phyloP scores from a whole-genome alignment of 768 basidiomycete genomes.

The Mrakia frigida region DNA sequence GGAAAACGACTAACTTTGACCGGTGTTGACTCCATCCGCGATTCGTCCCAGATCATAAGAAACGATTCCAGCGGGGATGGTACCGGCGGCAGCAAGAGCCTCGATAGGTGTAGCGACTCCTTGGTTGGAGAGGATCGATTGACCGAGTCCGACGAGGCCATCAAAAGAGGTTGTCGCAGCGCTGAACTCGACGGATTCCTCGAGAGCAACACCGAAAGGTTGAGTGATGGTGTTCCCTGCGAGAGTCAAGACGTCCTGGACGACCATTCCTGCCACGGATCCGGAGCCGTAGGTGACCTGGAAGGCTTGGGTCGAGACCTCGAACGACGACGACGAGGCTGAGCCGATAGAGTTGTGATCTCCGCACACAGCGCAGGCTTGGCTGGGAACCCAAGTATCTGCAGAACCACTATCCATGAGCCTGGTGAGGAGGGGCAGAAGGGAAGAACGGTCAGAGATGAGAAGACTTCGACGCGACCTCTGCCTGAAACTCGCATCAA shows the following conservation, averaged over 20 bases:
- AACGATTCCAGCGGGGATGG: constrained; percentile 61
- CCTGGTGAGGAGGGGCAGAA: not conserved
- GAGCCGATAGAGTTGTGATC: not conserved
- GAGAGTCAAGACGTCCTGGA: constrained; percentile 59
- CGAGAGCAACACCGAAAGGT: constrained; percentile 60
- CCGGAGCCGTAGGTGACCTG: constrained; percentile 4
- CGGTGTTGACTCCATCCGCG: constrained; percentile 56
- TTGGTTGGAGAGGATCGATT: constrained; percentile 65
- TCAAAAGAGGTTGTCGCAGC: constrained; percentile 46
- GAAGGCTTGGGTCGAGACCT: not conserved
- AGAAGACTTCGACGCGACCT: not conserved
- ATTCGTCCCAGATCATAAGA: constrained; percentile 76
- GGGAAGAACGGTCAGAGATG: not conserved
- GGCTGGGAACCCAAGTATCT: not conserved
- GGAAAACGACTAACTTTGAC: not conserved
- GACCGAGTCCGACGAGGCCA: constrained; percentile 68
- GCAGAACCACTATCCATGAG: not conserved
- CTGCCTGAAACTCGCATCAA: not conserved
- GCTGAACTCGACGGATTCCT: constrained; percentile 36
- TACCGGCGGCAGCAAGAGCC: constrained; percentile 55
- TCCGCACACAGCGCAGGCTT: not conserved
- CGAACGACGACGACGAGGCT: not conserved
- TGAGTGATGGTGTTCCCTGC: constrained; percentile 61
- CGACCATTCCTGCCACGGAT: constrained; percentile 53
- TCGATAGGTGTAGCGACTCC: constrained; percentile 64